Evolutionary conservation across 2,329 filamentous ascomycete genomes (phyloP), one percentile per base, ranked within the genome.

Genomic region (Colletotrichum paranaense): DNA sequence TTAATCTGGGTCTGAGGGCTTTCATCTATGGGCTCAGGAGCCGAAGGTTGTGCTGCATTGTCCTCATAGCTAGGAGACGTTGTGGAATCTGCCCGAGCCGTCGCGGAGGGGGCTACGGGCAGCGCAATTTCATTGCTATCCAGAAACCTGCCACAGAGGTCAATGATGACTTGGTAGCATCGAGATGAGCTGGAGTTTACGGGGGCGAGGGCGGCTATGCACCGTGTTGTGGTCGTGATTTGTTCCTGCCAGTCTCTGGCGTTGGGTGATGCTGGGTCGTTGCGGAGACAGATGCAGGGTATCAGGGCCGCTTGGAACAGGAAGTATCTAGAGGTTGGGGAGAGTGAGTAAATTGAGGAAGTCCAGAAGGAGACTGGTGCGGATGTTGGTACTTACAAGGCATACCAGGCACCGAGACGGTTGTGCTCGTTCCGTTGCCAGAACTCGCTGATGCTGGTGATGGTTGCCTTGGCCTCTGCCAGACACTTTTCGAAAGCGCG

Each of bases 231-330:
- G 3, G 77, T 79, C 3, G 75, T 76, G 52, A 87, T 82, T 70
- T 87, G 85, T 2, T 78, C 74, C 9, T 82, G 80, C 85, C 85
- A 87, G 67, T 81, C 81, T 1, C 77, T 53, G 8, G 83, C 83
- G 11, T 81, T 75, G 2, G 78, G 68, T 1, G 84, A 82, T 7
- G 76, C 75, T 0, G 85, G 84, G 5, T 84, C 78, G 66, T 85
- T 86, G 6, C 85, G 83, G 2, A 87, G 80, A 68, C 85, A 87
- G 12, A 87, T 83, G 58, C 82, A 84, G 1, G 86, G 86, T 11
- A 88, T 87, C 19, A 88, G 78, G 2, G 83, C 84, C 0, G 86
- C 85, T 68, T 88, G 86, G 67, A 88, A 88, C 5, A 87, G 79
- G 69, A 87, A 87, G 75, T 86, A 87, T 52, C 85, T 82, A 22